Evolutionary conservation across 169 alveolate species (phyloP), one percentile per base, ranked within the genome.

Genomic region (Plasmodium knowlesi): DNA sequence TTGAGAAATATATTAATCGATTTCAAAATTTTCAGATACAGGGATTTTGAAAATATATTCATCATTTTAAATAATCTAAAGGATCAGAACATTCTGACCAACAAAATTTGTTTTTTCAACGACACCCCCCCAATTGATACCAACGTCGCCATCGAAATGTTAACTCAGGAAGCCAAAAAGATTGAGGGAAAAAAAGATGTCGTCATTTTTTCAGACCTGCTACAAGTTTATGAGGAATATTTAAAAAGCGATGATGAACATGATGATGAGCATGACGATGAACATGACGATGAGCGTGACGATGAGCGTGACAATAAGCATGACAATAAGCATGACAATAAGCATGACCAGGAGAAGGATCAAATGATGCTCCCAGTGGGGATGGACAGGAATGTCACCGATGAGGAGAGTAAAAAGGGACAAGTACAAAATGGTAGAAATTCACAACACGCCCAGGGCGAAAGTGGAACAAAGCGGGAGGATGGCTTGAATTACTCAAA

Each of bases 1-100:
- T 30, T 91, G 41, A 91, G 72, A 82, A 28, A 81, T 41, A 91
- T 91, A 70, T 91, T 91, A 91, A 81, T 91, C 10, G 95, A 91
- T 54, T 91, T 91, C 25, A 84, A 82, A 16, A 70, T 91, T 32
- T 91, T 34, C 83, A 74, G 95, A 71, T 53, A 86, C 79, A 73
- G n/a, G 30, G 80, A 85, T 92, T 85, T 92, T 80, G 83, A 92
- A 79, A 81, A 83, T 22, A 83, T 85, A n/a, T 83, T 92, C 32
- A 28, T 74, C 8, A 67, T 81, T 83, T 30, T 92, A 32, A 83
- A 92, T 54, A 71, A 30, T 4, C 34, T 83, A 9, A 92, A 83
- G 83, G 81, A 82, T 19, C 67, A 70, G 6, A 81, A 92, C 16
- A 2, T 39, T n/a, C 19, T 82, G 19, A 50, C 30, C 4, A 84